Base-by-base conservation (phyloP, 2,329 filamentous ascomycete species). In the Arthroderma sp. region DNA sequence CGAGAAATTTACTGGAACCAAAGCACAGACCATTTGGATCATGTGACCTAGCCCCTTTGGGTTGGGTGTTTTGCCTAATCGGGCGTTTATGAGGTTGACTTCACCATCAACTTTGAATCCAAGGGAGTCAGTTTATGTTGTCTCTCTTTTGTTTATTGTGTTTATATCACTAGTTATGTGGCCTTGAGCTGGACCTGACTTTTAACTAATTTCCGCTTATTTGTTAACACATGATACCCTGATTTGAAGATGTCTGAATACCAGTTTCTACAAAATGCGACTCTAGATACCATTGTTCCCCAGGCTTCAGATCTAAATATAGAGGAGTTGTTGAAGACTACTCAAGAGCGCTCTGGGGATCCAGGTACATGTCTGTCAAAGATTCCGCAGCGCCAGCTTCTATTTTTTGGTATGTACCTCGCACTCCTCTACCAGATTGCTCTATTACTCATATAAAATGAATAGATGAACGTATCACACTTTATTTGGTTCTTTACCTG, bases 381-480 rank as follows among this genome's bases (percentile, higher is more conserved):
- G 49, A 71, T 81, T 54, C 68, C 72, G 19, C 77, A 81, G 62
- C 73, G 79, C 60, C 72, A 75, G 31, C 68, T 78, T 17, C 66
- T 82, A 13, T 76, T 81, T 28, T 79, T 80, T 61, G 79, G 79
- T 75, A 68, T 51, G 69, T 56, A 51, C 17, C 15, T 9, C 15
- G 3, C 7, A 2, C 2, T 6, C 47, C 15, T 17, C 13, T 4
- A 15, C 13, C 21, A 4, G 21, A 11, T 17, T 17, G 15, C 23
- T n/a, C n/a, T 31, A 33, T 33, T 19, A 19, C 47, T 51, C 15
- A 33, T 33, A 33, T 11, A 15, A 31, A 47, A 23, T 47, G 41
- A 63, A 59, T 68, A 82, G 79, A 82, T 77, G 79, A 82, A 70
- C 69, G 73, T 49, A 70, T 80, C 37, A 71, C 74, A 21, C 73